phyloP scores from a whole-genome alignment of 805 yeast genomes.

The Yamadazyma philogaea region DNA sequence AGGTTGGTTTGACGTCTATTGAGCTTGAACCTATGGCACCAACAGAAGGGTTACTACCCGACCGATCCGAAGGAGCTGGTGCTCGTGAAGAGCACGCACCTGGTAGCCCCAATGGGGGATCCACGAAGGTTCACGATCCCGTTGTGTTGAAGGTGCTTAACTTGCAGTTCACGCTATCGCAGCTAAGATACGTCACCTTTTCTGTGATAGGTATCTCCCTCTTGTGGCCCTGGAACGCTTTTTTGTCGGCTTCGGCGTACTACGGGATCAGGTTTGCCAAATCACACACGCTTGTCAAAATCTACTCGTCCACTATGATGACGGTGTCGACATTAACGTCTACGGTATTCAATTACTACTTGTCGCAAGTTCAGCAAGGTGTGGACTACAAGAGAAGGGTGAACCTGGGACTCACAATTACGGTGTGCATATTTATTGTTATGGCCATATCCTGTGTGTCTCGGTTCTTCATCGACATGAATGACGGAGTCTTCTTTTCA shows the following conservation, averaged over 20 bases:
- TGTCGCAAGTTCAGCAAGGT: slow-evolving; percentile 64
- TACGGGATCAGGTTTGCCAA: slow-evolving; percentile 59
- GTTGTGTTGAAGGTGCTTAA: slow-evolving; percentile 15
- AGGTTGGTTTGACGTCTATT: background rate
- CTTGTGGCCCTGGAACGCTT: slow-evolving; percentile 97
- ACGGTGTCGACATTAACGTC: slow-evolving; percentile 72
- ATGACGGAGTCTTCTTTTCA: slow-evolving; percentile 44
- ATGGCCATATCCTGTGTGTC: slow-evolving; percentile 53
- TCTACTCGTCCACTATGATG: slow-evolving; percentile 85
- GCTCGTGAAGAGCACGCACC: background rate
- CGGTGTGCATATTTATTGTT: slow-evolving; percentile 53
- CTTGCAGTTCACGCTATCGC: slow-evolving; percentile 22
- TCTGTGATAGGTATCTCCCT: slow-evolving; percentile 70
- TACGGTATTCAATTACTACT: slow-evolving; percentile 52
- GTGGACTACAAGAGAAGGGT: slow-evolving; percentile 59
- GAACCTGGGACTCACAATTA: slow-evolving; percentile 55
- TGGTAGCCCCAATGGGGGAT: background rate
- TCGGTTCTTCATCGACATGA: slow-evolving; percentile 30
- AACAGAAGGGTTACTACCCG: background rate
- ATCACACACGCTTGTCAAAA: slow-evolving; percentile 48
- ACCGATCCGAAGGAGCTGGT: background rate
- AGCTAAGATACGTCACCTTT: slow-evolving; percentile 54
- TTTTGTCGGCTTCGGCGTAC: slow-evolving; percentile 81
- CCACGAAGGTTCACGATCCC: slow-evolving; percentile 15
- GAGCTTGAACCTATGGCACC: background rate